Conservation (phyloP, 1,284 basidiomycete genomes). For the Apiotrichum siamense region DNA sequence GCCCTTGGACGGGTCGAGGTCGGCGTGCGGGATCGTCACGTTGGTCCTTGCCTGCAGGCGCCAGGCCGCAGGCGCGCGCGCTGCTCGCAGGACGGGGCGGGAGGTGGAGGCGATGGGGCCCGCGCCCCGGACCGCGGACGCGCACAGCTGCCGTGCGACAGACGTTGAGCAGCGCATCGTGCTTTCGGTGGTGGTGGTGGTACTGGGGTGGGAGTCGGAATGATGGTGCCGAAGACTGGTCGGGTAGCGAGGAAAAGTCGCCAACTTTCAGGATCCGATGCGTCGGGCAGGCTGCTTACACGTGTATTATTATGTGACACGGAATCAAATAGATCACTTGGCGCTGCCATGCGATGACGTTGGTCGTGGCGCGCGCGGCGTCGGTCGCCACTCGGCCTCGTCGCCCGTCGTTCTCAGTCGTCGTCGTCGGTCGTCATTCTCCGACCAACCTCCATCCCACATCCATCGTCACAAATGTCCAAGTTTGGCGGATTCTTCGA, state of each 20-base stretch:
- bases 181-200: not conserved
- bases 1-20: slow-evolving; percentile 18
- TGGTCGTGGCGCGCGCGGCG: not conserved
- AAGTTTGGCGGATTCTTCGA: slow-evolving; percentile 19
- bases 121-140: not conserved
- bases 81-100: not conserved
- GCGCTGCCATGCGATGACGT: not conserved
- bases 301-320: not conserved
- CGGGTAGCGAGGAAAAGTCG: not conserved
- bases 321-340: no score
- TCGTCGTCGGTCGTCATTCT: not conserved
- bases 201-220: not conserved
- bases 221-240: no score
- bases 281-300: no score
- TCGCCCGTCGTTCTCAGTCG: not conserved
- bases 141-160: not conserved
- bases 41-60: not conserved
- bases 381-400: not conserved
- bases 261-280: not conserved
- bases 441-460: not conserved
- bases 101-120: not conserved
- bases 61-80: not conserved
- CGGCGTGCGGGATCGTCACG: slow-evolving; percentile 26
- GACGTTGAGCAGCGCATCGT: not conserved
- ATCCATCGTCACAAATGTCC: slow-evolving; percentile 4